Conservation (phyloP, 2,329 filamentous ascomycete genomes). For the Talaromyces rugulosus region DNA sequence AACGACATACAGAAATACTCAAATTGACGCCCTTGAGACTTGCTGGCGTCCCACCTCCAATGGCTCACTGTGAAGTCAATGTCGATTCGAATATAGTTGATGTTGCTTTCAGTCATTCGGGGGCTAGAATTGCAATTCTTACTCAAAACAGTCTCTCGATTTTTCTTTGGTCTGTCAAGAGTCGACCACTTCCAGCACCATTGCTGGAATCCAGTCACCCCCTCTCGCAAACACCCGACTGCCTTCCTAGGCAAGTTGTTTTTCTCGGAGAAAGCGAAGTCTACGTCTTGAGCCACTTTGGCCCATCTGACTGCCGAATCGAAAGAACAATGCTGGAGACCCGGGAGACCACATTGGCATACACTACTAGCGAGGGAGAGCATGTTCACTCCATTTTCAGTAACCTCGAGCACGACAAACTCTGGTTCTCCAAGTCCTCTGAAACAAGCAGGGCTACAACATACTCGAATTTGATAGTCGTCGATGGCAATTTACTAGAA, state of each 20-base stretch:
- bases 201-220: constrained; percentile 36
- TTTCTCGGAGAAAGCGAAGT: constrained; percentile 42
- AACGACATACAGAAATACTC: constrained; percentile 48
- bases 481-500: constrained; percentile 10
- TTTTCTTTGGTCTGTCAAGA: constrained; percentile 63
- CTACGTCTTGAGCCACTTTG: constrained; percentile 37
- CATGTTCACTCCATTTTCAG: constrained; percentile 35
- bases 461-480: constrained; percentile 19
- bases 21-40: constrained; percentile 82
- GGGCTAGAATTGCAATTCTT: constrained; percentile 66
- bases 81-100: constrained; percentile 64
- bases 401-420: constrained; percentile 27
- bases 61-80: constrained; percentile 73
- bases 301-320: constrained; percentile 26
- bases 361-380: constrained; percentile 29
- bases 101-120: constrained; percentile 65
- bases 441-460: constrained; percentile 21
- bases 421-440: constrained; percentile 34
- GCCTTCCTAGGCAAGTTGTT: constrained; percentile 42
- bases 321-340: constrained; percentile 33
- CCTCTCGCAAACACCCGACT: constrained; percentile 24
- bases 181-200: constrained; percentile 30
- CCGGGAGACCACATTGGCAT: constrained; percentile 25
- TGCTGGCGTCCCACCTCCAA: constrained; percentile 86
- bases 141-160: constrained; percentile 63